phyloP scores from a whole-genome alignment of 305 asterid species.

The Fraxinus velutina region DNA sequence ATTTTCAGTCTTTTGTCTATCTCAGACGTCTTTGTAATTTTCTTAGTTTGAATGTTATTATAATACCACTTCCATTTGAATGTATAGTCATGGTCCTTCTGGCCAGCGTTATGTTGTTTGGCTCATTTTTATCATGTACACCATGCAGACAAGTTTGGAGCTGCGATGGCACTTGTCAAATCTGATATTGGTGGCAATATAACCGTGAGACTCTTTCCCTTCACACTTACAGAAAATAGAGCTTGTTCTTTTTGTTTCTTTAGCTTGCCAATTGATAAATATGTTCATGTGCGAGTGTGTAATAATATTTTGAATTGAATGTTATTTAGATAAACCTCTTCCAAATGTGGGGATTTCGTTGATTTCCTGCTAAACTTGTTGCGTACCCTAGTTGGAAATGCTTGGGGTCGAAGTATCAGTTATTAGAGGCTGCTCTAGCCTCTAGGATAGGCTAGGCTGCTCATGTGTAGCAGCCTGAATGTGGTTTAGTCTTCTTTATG shows the following conservation, averaged over 20 bases:
- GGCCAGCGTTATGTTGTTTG: conserved; percentile 10
- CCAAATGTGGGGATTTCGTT: not conserved
- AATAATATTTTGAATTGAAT: not conserved
- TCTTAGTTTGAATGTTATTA: not conserved
- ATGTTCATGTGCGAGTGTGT: not conserved
- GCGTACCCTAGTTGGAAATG: not conserved
- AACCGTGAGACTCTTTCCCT: conserved; percentile 46
- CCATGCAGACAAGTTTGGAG: conserved; percentile 80
- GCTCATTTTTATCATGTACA: not conserved
- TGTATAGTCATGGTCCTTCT: not conserved
- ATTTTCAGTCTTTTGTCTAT: not conserved
- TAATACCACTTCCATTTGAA: not conserved
- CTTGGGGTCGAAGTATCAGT: not conserved
- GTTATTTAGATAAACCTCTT: not conserved
- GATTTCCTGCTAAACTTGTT: not conserved
- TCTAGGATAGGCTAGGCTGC: not conserved
- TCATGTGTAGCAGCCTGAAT: not conserved
- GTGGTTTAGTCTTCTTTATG: not conserved
- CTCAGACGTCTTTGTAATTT: not conserved
- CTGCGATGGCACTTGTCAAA: conserved; percentile 90
- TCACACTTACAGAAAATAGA: not conserved
- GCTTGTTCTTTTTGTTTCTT: not conserved
- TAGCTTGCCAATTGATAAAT: not conserved
- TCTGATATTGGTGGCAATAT: conserved; percentile 93
- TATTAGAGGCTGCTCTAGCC: not conserved